Evolutionary conservation across 2,329 filamentous ascomycete genomes (phyloP), one percentile per base, ranked within the genome.

Genomic region (Myriosclerotinia duriaeana): DNA sequence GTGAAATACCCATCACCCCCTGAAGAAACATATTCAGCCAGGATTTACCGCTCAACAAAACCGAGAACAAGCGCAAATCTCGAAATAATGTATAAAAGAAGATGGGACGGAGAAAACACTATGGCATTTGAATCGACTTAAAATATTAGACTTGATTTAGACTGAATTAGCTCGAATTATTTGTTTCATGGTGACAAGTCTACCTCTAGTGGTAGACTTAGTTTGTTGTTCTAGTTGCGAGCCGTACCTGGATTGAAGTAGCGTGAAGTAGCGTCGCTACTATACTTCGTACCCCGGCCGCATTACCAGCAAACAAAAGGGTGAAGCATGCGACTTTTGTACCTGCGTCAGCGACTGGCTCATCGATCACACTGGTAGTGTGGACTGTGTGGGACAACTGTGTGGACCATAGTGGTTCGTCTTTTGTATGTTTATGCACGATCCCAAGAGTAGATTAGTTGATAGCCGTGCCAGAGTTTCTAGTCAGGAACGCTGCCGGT

Each of bases 301-400:
- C 40, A 46, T 38, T 64, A 55, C 61, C 61, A 50, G 61, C 52
- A 55, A 64, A 30, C 60, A 42, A 64, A 64, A 64, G 61, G 61
- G 61, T 56, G 40, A 64, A 64, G 50, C 52, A 56, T 64, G 61
- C 50, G 44, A 55, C 36, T 64, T 60, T 42, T 34, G 61, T n/a
- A 36, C 52, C 61, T 56, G 52, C 38, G 36, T 56, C 50, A 63
- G 30, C 46, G 34, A 34, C 17, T 56, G 26, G 52, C 61, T 64
- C 22, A 38, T 52, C 52, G 52, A 64, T 56, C 48, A 34, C 1
- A 34, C n/a, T n/a, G n/a, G 61, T 55, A 26, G 61, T 55, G 60
- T n/a, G n/a, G n/a, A n/a, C n/a, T n/a, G n/a, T n/a, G n/a, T 42
- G 61, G 61, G 50, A 53, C 50, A 34, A 34, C 50, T 55, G 52